Evolutionary conservation across 148 eudicot species (phyloP), one percentile per base, ranked within the genome.

Genomic region (Chenopodium suecicum): DNA sequence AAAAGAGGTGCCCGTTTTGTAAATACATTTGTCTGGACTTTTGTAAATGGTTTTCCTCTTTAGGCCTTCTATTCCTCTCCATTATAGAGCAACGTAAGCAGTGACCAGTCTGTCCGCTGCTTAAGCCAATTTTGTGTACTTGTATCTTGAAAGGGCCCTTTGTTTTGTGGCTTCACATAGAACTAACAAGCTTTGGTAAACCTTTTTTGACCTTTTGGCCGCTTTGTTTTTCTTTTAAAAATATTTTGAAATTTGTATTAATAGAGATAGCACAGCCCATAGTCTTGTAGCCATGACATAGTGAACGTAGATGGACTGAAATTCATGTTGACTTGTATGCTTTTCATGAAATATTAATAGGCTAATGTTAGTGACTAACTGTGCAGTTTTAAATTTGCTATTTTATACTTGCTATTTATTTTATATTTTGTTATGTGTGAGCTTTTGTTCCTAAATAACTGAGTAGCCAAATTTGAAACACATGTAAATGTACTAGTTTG

Each of bases 21-120:
- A 90, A 73, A 89, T 89, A 89, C 91, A 76, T 77, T 77, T 79
- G 77, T 81, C 77, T 44, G 25, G 79, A 80, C 77, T 78, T 78
- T 78, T 90, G 90, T 91, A 91, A 77, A 88, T 85, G 83, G 73
- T 37, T 64, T 81, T 84, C 72, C 69, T 31, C 64, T 37, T 68
- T 62, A 27, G 73, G 81, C 75, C 29, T 37, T 13, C 22, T 73
- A 25, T 74, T 31, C 34, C 41, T 37, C 41, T 78, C 68, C 76
- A 27, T 82, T 73, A 77, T 54, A 80, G 82, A 73, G 87, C 72
- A 70, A 65, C 76, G 71, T 8, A 71, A 76, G 81, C 78, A 71
- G 80, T 74, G 11, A 77, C 44, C 48, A 46, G 82, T 69, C 63
- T 20, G 19, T 76, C 86, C 22, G 69, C 83, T 41, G 67, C 41